Base-by-base conservation (phyloP, 345 rosid species). In the Leavenworthia alabamica region DNA sequence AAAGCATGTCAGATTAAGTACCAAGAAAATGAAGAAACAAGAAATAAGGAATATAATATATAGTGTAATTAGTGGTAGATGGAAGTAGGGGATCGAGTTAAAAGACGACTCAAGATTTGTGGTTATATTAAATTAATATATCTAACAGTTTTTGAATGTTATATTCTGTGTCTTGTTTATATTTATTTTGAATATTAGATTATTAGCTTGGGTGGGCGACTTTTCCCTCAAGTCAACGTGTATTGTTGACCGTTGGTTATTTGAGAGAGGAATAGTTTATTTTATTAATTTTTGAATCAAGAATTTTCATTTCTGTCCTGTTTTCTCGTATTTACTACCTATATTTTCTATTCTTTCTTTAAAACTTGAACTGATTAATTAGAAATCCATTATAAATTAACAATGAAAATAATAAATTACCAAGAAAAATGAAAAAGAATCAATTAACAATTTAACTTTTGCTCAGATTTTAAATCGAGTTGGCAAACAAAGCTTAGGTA, bases 201-300 rank as follows among this genome's bases (percentile, higher is more conserved):
- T 31, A 70, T 47, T 56, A n/a, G n/a, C 12, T 47, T 62, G 57
- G 68, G 32, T 70, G 63, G 68, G 52, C 11, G 70, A 55, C 40
- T 40, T 40, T 70, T 63, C 31, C 74, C 74, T 56, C 44, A 23
- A 70, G 64, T 62, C 64, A 70, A 48, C 53, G 46, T 63, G 53
- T 48, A 45, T 33, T 37, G 64, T 70, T 55, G 68, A 70, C 74
- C 63, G 57, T 54, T 62, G 62, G 67, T 60, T 35, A 41, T 61
- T 35, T n/a, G n/a, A n/a, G 62, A 45, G 58, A 46, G 68, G 63
- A 70, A 47, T 55, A 70, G 64, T 50, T 70, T 43, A 49, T 26
- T 60, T 36, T 62, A 37, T 44, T n/a, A 11, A 9, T 19, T 69
- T 53, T 46, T 28, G 22, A 54, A 54, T 37, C 14, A 61, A 36